Conservation (phyloP, 1,284 basidiomycete genomes). For the Earliella scabrosa region DNA sequence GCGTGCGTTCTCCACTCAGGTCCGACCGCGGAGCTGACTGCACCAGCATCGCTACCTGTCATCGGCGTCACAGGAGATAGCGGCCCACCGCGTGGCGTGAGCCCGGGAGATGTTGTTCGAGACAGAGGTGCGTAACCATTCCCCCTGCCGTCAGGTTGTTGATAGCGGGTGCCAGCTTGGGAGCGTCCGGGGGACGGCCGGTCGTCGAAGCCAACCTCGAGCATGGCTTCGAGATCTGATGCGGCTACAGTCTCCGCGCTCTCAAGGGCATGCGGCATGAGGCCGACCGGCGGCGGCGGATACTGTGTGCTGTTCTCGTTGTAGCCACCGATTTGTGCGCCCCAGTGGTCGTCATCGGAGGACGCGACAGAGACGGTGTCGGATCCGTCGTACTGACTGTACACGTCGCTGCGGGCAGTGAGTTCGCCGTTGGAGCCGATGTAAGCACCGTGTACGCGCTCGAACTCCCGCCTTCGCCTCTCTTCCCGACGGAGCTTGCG, state of each 20-base stretch:
- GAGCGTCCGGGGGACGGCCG: slow-evolving; percentile 42
- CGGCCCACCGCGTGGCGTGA: slow-evolving; percentile 18
- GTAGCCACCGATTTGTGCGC: slow-evolving; percentile 83
- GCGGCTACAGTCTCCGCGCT: slow-evolving; percentile 70
- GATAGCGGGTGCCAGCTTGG: slow-evolving; percentile 54
- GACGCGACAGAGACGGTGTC: slow-evolving; percentile 81
- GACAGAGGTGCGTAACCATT: slow-evolving; percentile 60
- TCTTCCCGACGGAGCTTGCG: slow-evolving; percentile 93
- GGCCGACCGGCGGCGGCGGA: slow-evolving; percentile 82
- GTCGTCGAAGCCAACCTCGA: slow-evolving; percentile 88
- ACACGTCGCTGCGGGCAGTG: slow-evolving; percentile 53
- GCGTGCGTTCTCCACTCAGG: slow-evolving; percentile 46
- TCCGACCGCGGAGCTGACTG: slow-evolving; percentile 41
- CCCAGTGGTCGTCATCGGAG: slow-evolving; percentile 95
- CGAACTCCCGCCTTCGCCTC: slow-evolving; percentile 79
- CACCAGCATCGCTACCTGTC: slow-evolving; percentile 30
- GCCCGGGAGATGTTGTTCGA: slow-evolving; percentile 51
- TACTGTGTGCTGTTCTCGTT: slow-evolving; percentile 83
- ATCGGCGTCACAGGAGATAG: slow-evolving; percentile 54
- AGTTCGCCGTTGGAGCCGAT: slow-evolving; percentile 65
- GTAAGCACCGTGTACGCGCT: slow-evolving; percentile 74
- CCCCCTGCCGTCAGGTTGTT: slow-evolving; percentile 55
- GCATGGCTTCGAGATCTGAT: slow-evolving; percentile 85
- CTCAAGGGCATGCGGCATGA: slow-evolving; percentile 53
- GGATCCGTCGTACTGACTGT: slow-evolving; percentile 72